Base-by-base conservation (phyloP, 2,329 filamentous ascomycete species). In the Sclerotinia spermophila region DNA sequence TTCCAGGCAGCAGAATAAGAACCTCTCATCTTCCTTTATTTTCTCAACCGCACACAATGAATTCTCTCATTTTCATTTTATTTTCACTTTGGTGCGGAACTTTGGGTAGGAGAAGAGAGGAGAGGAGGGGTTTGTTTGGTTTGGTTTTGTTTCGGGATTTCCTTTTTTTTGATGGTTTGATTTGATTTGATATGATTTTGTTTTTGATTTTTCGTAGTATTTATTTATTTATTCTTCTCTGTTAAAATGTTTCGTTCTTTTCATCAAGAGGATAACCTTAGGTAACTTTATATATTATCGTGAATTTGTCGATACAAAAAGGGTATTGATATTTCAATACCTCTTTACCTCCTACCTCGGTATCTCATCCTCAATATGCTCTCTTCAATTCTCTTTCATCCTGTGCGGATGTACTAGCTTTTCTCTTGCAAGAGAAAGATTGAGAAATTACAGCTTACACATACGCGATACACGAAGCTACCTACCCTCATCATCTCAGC, bases 1-100 rank as follows among this genome's bases (percentile, higher is more conserved):
- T 33, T 69, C 67, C 67, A 69, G 67, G 67, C 67, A 69, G 67
- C 67, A 69, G 67, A 51, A 53, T 69, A 69, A 51, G 56, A 69
- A 62, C 58, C 21, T 38, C 42, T 48, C 42, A 42, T 45, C 58
- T 42, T 42, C 30, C 40, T 64, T 19, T 21, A 35, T 56, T 27
- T 40, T 13, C 38, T 19, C 65, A 67, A n/a, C 15, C 24, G 15
- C 30, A 24, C 7, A 8, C 17, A 42, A 27, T 21, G 21, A 62
- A 21, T 42, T 62, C 27, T 45, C 30, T 62, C 60, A 24, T 1
- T 3, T 38, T n/a, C 33, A 53, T 53, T 53, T 53, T n/a, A n/a
- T n/a, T 53, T 53, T 53, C 48, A 6, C 48, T 53, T 27, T 53
- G 48, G n/a, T 27, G n/a, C n/a, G 48, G n/a, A n/a, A n/a, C n/a